Conservation (phyloP, 2,329 filamentous ascomycete species). For the Trichocomaceae sp. region DNA sequence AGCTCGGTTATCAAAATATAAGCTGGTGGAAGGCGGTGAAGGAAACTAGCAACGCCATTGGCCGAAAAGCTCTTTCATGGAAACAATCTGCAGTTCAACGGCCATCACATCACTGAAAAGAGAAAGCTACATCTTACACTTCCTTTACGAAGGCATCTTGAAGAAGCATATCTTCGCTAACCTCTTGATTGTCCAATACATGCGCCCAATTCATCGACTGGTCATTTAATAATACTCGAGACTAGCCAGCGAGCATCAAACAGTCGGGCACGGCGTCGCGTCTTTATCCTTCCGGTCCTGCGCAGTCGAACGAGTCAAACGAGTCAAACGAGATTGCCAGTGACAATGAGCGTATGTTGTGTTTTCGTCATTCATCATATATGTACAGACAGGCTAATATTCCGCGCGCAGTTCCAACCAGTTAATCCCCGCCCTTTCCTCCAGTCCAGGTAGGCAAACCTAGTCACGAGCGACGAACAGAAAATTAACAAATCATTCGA, state of each 20-base stretch:
- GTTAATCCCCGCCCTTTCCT: constrained; percentile 96
- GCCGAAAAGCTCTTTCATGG: constrained; percentile 10
- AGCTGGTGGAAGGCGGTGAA: constrained; percentile 4
- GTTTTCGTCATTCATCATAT: background rate
- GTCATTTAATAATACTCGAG: background rate
- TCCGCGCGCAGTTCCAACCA: constrained; percentile 63
- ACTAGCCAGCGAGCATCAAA: background rate
- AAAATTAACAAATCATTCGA: background rate
- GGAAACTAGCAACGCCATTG: background rate
- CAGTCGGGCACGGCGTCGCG: background rate
- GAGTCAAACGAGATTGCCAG: background rate
- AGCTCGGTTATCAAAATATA: too few species aligned
- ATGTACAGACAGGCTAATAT: background rate
- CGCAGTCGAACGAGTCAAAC: too few species aligned
- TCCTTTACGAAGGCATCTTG: background rate
- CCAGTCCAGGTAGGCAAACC: constrained; percentile 64
- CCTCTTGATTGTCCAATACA: background rate
- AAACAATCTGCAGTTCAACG: background rate
- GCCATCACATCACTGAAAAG: background rate
- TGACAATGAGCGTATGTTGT: constrained; percentile 31
- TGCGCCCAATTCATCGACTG: background rate
- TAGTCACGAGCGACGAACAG: background rate
- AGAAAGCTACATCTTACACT: background rate
- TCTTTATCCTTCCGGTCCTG: background rate
- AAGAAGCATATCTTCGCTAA: background rate